Base-by-base conservation (phyloP, 768 basidiomycete genomes). In the Hemileccinum impolitum region DNA sequence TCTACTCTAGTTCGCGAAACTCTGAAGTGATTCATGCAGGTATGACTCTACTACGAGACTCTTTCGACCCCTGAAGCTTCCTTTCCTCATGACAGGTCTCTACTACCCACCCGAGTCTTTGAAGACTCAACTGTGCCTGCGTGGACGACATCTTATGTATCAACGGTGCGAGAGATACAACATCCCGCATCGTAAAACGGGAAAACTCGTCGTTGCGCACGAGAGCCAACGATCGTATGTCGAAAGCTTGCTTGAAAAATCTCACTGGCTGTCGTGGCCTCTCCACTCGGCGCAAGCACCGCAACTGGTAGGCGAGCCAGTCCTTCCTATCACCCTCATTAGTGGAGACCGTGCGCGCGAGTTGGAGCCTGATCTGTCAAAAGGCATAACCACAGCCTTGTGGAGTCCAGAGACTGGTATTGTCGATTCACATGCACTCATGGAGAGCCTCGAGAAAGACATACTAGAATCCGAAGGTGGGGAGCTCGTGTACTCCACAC, bases 21-120 rank as follows among this genome's bases (percentile, higher is more conserved):
- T 94, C 93, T 0, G 94, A 96, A 62, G 94, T 98, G 19, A 87
- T 97, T 23, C 94, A 97, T 70, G 85, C 90, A 52, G 93, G 89
- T 83, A 61, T 37, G 63, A 19, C 18, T 3, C 31, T 26, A 30
- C 17, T 23, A 12, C 8, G 35, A 26, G 9, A 25, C 8, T 28
- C 32, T 9, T 19, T n/a, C 23, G 11, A 28, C 6, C 25, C 12
- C 44, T 15, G 45, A 18, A 6, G 10, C 49, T 32, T 39, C 13
- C 23, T 43, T 15, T 11, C 30, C 32, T 39, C 32, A 23, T 48
- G 35, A 4, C 56, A 91, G 90, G 90, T 21, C 71, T 93, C 1
- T 92, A 93, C 62, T 95, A 95, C 61, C 91, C 93, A 0, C 68
- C 77, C 3, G 70, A 81, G 19, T 95, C 93, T 2, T 71, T 94